Percentiles rank a stretch among this genome's conserved stretches.
Conservation (phyloP, 495 filamentous ascomycete species). For the Neurospora tetrasperma region DNA sequence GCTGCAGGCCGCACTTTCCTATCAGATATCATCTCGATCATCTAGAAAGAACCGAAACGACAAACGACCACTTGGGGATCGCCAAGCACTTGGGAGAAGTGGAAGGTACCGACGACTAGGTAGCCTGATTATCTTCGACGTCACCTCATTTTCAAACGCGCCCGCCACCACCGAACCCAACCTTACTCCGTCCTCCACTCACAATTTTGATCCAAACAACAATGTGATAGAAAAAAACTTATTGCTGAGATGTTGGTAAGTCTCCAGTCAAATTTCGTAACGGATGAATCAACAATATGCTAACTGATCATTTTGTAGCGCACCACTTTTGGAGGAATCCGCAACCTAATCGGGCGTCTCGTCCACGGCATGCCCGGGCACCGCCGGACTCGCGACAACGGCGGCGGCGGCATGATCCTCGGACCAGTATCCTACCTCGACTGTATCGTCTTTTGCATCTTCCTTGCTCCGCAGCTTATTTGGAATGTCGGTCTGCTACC, state of each 20-base stretch:
- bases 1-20: not conserved
- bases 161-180: too few relatives aligned
- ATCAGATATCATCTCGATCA: not conserved
- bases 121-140: not conserved
- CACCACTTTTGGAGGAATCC: not conserved
- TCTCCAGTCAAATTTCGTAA: not conserved
- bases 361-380: not conserved
- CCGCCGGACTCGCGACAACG: not conserved
- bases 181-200: not conserved
- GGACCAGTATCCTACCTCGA: conserved; percentile 60
- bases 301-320: not conserved
- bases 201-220: not conserved
- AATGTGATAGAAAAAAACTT: not conserved
- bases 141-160: not conserved
- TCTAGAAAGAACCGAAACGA: not conserved
- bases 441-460: conserved; percentile 55
- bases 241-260: not conserved
- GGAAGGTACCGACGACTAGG: not conserved
- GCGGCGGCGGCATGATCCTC: conserved; percentile 38
- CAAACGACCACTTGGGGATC: not conserved
- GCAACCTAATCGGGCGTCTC: not conserved
- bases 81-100: not conserved
- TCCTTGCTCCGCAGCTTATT: conserved; percentile 56
- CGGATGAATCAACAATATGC: not conserved
- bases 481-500: conserved; percentile 46